Evolutionary conservation across 78 protist species (phyloP), one percentile per base, ranked within the genome.

Genomic region (Reticulomyxa filosa): DNA sequence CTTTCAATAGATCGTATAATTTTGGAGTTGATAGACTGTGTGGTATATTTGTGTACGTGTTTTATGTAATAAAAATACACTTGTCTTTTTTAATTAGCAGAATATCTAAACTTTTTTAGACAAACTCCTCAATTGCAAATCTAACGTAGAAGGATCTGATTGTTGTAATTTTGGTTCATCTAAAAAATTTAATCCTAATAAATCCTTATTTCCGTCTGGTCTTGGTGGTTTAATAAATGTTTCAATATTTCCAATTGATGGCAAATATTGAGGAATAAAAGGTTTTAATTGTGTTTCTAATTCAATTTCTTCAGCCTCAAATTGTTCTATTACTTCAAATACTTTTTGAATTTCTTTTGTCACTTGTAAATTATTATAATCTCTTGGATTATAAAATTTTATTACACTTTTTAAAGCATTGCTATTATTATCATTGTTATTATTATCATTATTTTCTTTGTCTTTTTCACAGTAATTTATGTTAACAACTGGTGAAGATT

Each of bases 211-310:
- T 1, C 46, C 66, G 27, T 77, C 82, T 1, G 87, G 87, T 13
- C 82, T 73, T 22, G 83, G 75, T 10, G 73, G 66, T 33, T 65
- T 29, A 33, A 65, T n/a, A n/a, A n/a, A n/a, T n/a, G n/a, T n/a
- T n/a, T n/a, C n/a, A n/a, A n/a, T n/a, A n/a, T n/a, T n/a, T n/a
- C n/a, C n/a, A n/a, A 82, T 67, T 0, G 87, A 57, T 5, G 89
- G 89, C 30, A 83, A 70, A 68, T 63, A 79, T 33, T 83, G 85
- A 0, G 89, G 82, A 13, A 83, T 69, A 71, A 79, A 83, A 11
- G 89, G 84, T 2, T 59, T 46, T 62, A 83, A 52, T 55, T 35
- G 39, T 11, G 84, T 62, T 33, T 75, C 81, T 27, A 76, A 56
- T 38, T 83, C 85, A 11, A 66, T 38, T 26, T 0, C 17, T 35